These are phyloP conservation scores for Dalbergia cochinchinensis DNA, from an alignment of 306 rosid genomes.

Conservation along the genomic window DNA sequence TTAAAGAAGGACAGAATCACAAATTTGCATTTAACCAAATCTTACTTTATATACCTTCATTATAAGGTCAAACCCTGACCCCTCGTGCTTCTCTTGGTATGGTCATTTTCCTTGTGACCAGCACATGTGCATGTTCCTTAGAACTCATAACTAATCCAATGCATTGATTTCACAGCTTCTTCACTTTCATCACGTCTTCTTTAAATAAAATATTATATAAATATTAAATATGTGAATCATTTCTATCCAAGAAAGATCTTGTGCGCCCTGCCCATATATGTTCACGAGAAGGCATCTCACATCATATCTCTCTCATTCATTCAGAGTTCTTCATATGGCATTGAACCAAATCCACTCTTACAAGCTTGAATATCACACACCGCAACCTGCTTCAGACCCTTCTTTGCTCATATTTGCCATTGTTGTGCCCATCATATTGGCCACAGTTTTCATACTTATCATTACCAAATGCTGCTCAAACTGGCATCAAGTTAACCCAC, in stretches of 20 bases:
- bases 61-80: conserved; percentile 24
- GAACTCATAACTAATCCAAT: not conserved
- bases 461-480: conserved; percentile 66
- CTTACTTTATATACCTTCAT: not conserved
- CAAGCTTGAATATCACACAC: not conserved
- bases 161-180: not conserved
- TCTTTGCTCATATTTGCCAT: conserved; percentile 64
- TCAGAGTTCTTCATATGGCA: not conserved
- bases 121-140: conserved; percentile 18
- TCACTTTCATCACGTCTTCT: conserved; percentile 13
- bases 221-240: not conserved
- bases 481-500: conserved; percentile 52
- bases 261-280: not conserved
- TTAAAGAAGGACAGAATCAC: not conserved
- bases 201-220: not conserved
- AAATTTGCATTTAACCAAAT: not conserved
- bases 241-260: conserved; percentile 17
- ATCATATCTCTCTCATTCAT: not conserved
- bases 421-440: conserved; percentile 59
- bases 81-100: conserved; percentile 12
- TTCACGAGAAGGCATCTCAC: not conserved
- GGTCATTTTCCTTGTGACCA: conserved; percentile 1
- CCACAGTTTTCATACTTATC: conserved; percentile 60
- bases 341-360: not conserved
- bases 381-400: conserved; percentile 54